Evolutionary conservation across 352 stramenopile genomes (phyloP).

Genomic region (Elongisporangium undulatum): DNA sequence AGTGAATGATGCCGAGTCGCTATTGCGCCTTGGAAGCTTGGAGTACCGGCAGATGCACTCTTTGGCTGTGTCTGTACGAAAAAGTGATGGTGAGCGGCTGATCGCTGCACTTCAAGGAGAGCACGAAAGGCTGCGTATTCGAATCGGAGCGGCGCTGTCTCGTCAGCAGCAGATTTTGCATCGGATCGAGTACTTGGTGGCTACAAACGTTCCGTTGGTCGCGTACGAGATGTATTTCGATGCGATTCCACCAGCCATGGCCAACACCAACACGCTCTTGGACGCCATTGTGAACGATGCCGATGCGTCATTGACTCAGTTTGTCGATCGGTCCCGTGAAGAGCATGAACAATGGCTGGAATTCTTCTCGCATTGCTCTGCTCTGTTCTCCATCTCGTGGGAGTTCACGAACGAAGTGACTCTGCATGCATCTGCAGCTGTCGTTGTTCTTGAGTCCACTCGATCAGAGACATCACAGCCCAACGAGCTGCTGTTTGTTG

Average conservation of each 20-base stretch:
- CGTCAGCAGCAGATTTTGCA: slow-evolving; percentile 13
- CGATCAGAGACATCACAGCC: background rate
- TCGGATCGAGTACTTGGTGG: slow-evolving; percentile 30
- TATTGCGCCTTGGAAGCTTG: slow-evolving; percentile 19
- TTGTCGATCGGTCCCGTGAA: slow-evolving; percentile 1
- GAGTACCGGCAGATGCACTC: slow-evolving; percentile 12
- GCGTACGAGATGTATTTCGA: slow-evolving; percentile 29
- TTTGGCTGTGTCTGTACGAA: slow-evolving; percentile 18
- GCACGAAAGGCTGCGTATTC: background rate
- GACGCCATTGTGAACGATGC: slow-evolving; percentile 3
- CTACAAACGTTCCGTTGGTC: slow-evolving; percentile 21
- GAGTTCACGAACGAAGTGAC: slow-evolving; percentile 16
- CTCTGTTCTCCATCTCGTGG: slow-evolving; percentile 12
- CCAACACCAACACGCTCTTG: slow-evolving; percentile 19
- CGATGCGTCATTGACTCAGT: background rate
- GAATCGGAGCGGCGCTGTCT: background rate
- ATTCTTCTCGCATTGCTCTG: slow-evolving; percentile 18
- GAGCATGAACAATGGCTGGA: slow-evolving; percentile 4
- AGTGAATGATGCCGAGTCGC: slow-evolving; percentile 29
- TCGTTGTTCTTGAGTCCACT: background rate
- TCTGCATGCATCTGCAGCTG: slow-evolving; percentile 20
- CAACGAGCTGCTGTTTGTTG: slow-evolving; percentile 2
- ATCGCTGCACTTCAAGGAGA: slow-evolving; percentile 8
- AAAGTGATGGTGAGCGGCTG: slow-evolving; percentile 21
- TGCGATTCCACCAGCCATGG: slow-evolving; percentile 8